Evolutionary conservation across 768 basidiomycete species (phyloP).

Genomic region (Trametes coccinea): DNA sequence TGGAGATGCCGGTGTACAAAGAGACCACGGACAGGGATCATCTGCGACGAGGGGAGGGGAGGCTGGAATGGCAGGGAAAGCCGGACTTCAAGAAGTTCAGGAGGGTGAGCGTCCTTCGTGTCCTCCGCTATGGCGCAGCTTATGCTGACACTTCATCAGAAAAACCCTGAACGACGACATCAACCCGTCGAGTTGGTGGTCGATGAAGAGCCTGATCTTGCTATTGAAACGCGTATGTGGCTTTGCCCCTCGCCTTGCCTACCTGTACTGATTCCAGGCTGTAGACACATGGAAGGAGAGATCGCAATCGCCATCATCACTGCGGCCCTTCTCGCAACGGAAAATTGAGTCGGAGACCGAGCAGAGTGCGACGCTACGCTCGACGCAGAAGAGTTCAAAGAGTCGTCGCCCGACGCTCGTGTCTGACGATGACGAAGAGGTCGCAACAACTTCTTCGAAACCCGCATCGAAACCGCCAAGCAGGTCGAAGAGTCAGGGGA

Average conservation of each 20-base stretch:
- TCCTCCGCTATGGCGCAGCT: neutral
- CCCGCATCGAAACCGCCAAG: slow-evolving; percentile 9
- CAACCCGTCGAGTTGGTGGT: slow-evolving; percentile 53
- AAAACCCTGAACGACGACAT: slow-evolving; percentile 26
- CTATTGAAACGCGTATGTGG: slow-evolving; percentile 50
- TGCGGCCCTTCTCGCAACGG: slow-evolving; percentile 5
- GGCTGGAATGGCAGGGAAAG: slow-evolving; percentile 47
- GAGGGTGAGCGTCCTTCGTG: slow-evolving; percentile 44
- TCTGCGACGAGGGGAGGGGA: slow-evolving; percentile 25
- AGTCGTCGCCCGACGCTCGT: slow-evolving; percentile 27
- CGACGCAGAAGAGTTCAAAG: slow-evolving; percentile 7
- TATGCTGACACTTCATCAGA: slow-evolving; percentile 37
- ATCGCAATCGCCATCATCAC: slow-evolving; percentile 19
- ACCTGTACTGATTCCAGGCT: neutral
- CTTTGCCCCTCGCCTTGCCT: neutral
- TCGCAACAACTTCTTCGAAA: slow-evolving; percentile 33
- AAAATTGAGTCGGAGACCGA: slow-evolving; percentile 26
- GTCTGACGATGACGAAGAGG: slow-evolving; percentile 42
- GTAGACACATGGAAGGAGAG: slow-evolving; percentile 60
- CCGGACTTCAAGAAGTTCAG: slow-evolving; percentile 82
- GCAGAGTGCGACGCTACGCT: slow-evolving; percentile 4
- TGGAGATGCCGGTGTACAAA: slow-evolving; percentile 60
- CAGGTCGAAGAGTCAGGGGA: slow-evolving; percentile 1
- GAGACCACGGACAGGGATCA: slow-evolving; percentile 27
- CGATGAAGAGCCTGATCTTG: slow-evolving; percentile 54